These are phyloP conservation scores for Hura crepitans DNA, from an alignment of 441 rosid species.

Conservation along the genomic window DNA sequence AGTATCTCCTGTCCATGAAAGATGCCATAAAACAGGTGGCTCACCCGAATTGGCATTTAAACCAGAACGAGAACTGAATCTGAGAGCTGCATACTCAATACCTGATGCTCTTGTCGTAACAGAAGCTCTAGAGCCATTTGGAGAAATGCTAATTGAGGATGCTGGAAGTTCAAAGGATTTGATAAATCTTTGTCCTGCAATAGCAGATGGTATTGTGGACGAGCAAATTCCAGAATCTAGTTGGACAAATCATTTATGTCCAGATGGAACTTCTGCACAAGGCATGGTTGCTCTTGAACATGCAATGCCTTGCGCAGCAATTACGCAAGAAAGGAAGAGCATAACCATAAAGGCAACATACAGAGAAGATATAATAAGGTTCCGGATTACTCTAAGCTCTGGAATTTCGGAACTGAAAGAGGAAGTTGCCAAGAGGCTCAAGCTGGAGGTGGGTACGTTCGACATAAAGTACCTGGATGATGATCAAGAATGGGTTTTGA, in stretches of 20 bases:
- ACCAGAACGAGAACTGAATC: constrained; percentile 22
- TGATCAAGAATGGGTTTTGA: constrained; percentile 77
- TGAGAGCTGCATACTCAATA: constrained; percentile 34
- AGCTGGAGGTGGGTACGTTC: constrained; percentile 65
- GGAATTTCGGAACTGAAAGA: constrained; percentile 57
- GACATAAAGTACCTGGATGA: constrained; percentile 83
- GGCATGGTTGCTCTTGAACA: constrained; percentile 22
- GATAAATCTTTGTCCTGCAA: constrained; percentile 56
- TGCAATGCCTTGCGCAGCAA: constrained; percentile 19
- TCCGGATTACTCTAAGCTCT: constrained; percentile 46
- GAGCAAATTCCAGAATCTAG: constrained; percentile 51
- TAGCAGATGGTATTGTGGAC: constrained; percentile 39
- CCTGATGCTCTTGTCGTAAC: constrained; percentile 34
- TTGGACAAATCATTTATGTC: constrained; percentile 36
- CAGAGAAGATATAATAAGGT: constrained; percentile 74
- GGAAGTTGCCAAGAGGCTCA: constrained; percentile 82
- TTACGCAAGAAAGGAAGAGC: constrained; percentile 38
- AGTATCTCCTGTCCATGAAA: constrained; percentile 27
- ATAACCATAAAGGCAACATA: constrained; percentile 71
- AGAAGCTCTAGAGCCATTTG: constrained; percentile 43
- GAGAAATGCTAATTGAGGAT: constrained; percentile 65
- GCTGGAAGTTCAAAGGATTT: constrained; percentile 86
- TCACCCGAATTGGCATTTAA: constrained; percentile 32
- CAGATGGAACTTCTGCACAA: constrained; percentile 35
- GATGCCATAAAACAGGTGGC: constrained; percentile 19